A percentile compares a stretch with the other conserved stretches of the same genome.
Evolutionary conservation across 371 early-diverging fungal species (phyloP).

Genomic region (Rhizopus sp.): DNA sequence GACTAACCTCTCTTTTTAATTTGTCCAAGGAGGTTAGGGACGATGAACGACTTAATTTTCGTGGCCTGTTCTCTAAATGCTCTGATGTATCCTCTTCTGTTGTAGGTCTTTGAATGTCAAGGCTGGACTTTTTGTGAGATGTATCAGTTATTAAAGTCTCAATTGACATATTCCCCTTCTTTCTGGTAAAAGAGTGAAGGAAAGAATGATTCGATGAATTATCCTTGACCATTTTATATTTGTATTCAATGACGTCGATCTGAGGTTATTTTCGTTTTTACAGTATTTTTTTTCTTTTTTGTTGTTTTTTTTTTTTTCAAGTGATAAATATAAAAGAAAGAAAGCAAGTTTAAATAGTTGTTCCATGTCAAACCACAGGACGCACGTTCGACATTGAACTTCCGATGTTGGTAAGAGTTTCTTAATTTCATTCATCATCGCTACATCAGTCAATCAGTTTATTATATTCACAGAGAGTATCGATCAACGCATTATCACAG

Average conservation of each 20-base stretch:
- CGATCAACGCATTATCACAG: no score
- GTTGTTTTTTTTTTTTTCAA: not conserved
- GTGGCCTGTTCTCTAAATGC: not conserved
- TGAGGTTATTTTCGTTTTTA: not conserved
- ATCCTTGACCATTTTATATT: not conserved
- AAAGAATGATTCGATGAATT: not conserved
- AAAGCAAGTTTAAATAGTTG: not conserved
- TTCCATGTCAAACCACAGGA: not conserved
- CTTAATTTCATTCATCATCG: no score
- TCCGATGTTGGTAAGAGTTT: no score
- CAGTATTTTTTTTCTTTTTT: not conserved
- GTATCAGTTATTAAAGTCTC: conserved; percentile 17
- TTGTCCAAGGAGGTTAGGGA: conserved; percentile 12
- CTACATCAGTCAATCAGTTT: no score
- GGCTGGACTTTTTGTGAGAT: conserved; percentile 13
- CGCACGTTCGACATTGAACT: no score
- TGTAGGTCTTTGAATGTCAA: conserved; percentile 13
- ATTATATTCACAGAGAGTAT: no score
- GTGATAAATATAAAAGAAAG: no score
- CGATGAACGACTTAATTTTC: conserved; percentile 13
- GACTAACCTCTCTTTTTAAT: not conserved
- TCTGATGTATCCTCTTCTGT: not conserved
- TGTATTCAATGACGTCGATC: conserved; percentile 2
- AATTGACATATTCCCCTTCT: conserved; percentile 4
- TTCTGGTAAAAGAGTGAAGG: not conserved